These are phyloP conservation scores for Aspergillus funiculosus DNA, from an alignment of 495 filamentous ascomycete species.

Conservation along the genomic window DNA sequence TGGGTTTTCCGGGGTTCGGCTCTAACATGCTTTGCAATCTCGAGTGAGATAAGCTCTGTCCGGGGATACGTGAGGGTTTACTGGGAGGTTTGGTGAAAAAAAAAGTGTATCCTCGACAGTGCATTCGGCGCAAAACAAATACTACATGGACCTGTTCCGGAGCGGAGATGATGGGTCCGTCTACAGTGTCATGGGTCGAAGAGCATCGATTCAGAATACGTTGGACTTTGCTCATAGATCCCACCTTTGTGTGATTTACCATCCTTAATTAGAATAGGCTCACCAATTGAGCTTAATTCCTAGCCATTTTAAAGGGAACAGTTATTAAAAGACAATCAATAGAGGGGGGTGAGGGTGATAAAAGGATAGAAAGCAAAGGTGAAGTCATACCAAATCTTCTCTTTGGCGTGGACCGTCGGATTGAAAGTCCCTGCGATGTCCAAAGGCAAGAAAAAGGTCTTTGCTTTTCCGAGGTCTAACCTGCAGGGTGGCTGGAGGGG, in stretches of 20 bases:
- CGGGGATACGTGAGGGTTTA: background rate
- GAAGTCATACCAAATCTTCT: too few species aligned
- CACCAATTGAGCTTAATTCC: background rate
- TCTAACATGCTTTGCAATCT: constrained; percentile 2
- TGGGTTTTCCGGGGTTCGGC: constrained; percentile 1
- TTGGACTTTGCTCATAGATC: constrained; percentile 6
- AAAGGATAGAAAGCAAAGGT: too few species aligned
- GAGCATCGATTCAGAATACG: constrained; percentile 12
- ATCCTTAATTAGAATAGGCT: background rate
- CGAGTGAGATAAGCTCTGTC: background rate
- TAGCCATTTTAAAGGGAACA: too few species aligned
- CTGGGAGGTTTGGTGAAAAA: background rate
- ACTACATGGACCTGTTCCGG: constrained; percentile 2
- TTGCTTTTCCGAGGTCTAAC: too few species aligned
- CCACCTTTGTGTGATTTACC: background rate
- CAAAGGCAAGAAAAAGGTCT: too few species aligned
- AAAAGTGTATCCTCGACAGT: constrained; percentile 1
- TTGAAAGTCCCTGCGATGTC: too few species aligned
- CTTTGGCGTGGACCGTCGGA: too few species aligned
- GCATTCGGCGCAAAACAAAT: constrained; percentile 2
- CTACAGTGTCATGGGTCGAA: background rate
- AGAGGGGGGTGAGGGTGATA: too few species aligned
- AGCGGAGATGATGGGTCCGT: background rate
- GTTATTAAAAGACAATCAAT: too few species aligned
- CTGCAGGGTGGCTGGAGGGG: too few species aligned